phyloP scores from a whole-genome alignment of 257 asterid species.

The Nicotiana sylvestris region DNA sequence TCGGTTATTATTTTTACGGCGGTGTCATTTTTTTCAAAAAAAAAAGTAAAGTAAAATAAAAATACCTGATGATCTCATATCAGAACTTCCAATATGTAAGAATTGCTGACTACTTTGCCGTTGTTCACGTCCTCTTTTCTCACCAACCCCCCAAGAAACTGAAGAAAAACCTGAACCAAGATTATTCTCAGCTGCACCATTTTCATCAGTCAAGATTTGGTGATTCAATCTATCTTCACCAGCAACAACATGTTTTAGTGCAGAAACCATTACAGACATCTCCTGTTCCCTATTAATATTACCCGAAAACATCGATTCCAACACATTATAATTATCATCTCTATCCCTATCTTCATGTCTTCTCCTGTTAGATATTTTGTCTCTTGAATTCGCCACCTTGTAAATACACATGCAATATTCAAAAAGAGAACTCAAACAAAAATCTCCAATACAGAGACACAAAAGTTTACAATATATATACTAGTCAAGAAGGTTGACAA shows the following conservation, averaged over 20 bases:
- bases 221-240: not conserved
- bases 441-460: not conserved
- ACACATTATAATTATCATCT: not conserved
- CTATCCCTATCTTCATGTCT: not conserved
- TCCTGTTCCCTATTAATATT: conserved; percentile 47
- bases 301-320: conserved; percentile 25
- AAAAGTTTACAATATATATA: not conserved
- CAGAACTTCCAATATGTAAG: conserved; percentile 14
- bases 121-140: conserved; percentile 47
- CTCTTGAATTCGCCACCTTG: conserved; percentile 34
- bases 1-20: no score
- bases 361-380: not conserved
- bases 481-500: conserved; percentile 9
- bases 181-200: not conserved
- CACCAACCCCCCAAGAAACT: conserved; percentile 23
- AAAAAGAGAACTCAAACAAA: not conserved
- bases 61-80: conserved; percentile 21
- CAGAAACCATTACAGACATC: conserved; percentile 74
- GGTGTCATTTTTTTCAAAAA: no score
- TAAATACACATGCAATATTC: conserved; percentile 17
- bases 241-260: conserved; percentile 58
- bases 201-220: not conserved
- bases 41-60: no score
- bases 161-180: conserved; percentile 10
- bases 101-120: not conserved